Base-by-base conservation (phyloP, 164 flowering plant species). In the Piper betle region DNA sequence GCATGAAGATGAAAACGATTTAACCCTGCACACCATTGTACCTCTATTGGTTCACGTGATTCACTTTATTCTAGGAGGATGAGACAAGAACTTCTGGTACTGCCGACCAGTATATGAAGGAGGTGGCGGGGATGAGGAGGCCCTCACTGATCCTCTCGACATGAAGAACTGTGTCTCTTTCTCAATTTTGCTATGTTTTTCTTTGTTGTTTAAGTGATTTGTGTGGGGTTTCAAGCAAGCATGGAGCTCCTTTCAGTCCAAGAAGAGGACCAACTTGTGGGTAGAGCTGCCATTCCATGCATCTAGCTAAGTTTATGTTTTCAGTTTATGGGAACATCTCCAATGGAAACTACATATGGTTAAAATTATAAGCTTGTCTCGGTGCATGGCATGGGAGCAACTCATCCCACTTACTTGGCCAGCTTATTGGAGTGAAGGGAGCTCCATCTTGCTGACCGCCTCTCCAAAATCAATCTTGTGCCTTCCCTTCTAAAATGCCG, bases 391-490 rank as follows among this genome's bases (percentile, higher is more conserved):
- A 76, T 74, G 87, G 81, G 82, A 82, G 84, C 84, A 74, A 79
- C 82, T 77, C 80, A 72, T 77, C 53, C 79, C 76, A 64, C 77
- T 2, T 62, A 15, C 74, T 77, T 73, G 48, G 78, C 73, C 72
- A 80, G 39, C 80, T 71, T 68, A 74, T 82, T 80, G 84, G 87
- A 82, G 79, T 78, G 87, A 82, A 82, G 87, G 84, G 87, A 80
- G 84, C 84, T 82, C 87, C n/a, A n/a, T n/a, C 82, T 52, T 11
- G 9, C 16, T 13, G 40, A 58, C 5, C 46, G 39, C 58, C 50
- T 15, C 8, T 43, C 10, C n/a, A n/a, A n/a, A n/a, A n/a, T n/a
- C n/a, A n/a, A n/a, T n/a, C 50, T 7, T 43, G 2, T 43, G 8
- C 50, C 50, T 43, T 10, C 10, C 12, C n/a, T n/a, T n/a, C n/a